These are phyloP conservation scores for Populus hybrid DNA, from an alignment of 441 rosid genomes.

Conservation along the genomic window DNA sequence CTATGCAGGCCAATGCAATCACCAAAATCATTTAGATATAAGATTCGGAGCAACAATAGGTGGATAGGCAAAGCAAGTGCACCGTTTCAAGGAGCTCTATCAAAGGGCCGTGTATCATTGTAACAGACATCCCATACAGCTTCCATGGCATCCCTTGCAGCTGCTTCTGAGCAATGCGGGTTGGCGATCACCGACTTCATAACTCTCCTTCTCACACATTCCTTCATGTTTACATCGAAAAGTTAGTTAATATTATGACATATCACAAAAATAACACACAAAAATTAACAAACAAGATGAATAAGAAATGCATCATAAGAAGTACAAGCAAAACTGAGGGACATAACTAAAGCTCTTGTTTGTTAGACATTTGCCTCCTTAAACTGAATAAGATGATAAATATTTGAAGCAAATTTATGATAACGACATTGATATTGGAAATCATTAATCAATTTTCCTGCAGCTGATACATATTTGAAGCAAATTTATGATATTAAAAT, in stretches of 20 bases:
- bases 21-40: neutral
- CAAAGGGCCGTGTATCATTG: constrained; percentile 90
- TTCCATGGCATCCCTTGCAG: constrained; percentile 87
- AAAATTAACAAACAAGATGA: neutral
- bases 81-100: constrained; percentile 74
- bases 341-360: neutral
- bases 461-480: neutral
- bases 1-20: neutral
- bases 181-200: constrained; percentile 62
- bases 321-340: neutral
- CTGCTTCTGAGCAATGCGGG: constrained; percentile 78
- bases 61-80: neutral
- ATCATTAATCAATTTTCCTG: neutral
- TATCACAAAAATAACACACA: neutral
- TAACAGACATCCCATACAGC: constrained; percentile 95
- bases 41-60: neutral
- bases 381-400: neutral
- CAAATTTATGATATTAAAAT: neutral
- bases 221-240: constrained; percentile 40
- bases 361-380: neutral
- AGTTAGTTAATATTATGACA: constrained; percentile 4
- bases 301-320: neutral
- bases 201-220: constrained; percentile 86
- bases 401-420: no score
- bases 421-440: neutral